phyloP scores from a whole-genome alignment of 2,329 filamentous ascomycete genomes.

The Hortaea werneckii region DNA sequence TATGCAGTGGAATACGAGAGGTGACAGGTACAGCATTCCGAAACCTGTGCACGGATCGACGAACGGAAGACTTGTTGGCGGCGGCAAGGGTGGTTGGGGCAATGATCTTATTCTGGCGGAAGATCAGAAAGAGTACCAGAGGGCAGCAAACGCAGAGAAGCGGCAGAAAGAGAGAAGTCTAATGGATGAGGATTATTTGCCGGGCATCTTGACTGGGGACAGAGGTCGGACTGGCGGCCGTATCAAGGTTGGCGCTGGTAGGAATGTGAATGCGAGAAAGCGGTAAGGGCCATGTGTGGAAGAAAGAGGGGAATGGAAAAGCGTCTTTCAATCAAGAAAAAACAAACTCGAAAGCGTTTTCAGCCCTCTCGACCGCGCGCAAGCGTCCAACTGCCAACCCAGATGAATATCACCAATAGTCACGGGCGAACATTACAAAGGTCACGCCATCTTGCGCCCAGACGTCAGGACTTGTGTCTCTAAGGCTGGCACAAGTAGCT shows the following conservation, averaged over 20 bases:
- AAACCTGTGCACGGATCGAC: constrained; percentile 76
- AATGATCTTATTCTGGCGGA: constrained; percentile 74
- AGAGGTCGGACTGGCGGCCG: constrained; percentile 55
- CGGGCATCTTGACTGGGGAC: constrained; percentile 72
- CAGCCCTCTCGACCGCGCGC: too few relatives aligned
- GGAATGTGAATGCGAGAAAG: constrained; percentile 74
- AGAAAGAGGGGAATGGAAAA: too few relatives aligned
- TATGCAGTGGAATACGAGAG: constrained; percentile 91
- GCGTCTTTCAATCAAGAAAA: too few relatives aligned
- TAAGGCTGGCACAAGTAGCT: too few relatives aligned
- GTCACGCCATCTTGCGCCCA: too few relatives aligned
- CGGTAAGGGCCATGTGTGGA: constrained; percentile 20
- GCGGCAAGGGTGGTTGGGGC: constrained; percentile 83
- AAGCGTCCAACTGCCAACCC: too few relatives aligned
- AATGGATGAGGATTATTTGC: constrained; percentile 92
- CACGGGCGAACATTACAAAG: constrained; percentile 42
- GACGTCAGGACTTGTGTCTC: too few relatives aligned
- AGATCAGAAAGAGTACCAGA: constrained; percentile 87
- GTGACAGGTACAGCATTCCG: constrained; percentile 85
- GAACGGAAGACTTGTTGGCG: constrained; percentile 62
- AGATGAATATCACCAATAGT: too few relatives aligned
- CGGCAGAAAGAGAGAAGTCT: constrained; percentile 63
- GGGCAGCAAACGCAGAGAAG: constrained; percentile 52
- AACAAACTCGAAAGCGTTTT: too few relatives aligned
- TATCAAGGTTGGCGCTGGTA: constrained; percentile 73